A percentile compares a stretch with the other conserved stretches of the same genome.
phyloP scores from a whole-genome alignment of 768 basidiomycete genomes.

The Boletellus sp. region DNA sequence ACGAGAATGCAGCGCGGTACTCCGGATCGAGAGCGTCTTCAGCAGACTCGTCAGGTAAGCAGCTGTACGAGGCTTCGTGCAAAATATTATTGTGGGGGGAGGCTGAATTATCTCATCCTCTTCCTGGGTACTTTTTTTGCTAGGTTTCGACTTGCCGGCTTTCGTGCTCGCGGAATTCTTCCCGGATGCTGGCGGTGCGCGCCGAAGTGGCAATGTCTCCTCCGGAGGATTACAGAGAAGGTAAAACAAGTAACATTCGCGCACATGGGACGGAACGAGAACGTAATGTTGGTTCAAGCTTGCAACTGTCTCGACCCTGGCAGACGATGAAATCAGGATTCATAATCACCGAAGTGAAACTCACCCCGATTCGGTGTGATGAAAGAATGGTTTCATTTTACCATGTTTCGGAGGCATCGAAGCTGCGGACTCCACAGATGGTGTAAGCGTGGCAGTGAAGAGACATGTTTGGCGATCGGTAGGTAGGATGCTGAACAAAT shows the following conservation, averaged over 20 bases:
- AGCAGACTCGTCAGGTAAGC: conserved; percentile 84
- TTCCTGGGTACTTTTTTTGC: conserved; percentile 31
- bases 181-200: conserved; percentile 52
- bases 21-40: conserved; percentile 75
- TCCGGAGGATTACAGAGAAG: conserved; percentile 87
- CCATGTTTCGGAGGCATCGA: conserved; percentile 70
- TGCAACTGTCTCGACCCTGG: conserved; percentile 84
- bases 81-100: conserved; percentile 97
- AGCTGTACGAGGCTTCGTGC: conserved; percentile 76
- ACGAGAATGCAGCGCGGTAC: conserved; percentile 88
- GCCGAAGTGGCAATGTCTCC: conserved; percentile 64
- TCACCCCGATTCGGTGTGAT: conserved; percentile 72
- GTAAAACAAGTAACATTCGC: conserved; percentile 88
- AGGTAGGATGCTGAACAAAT: conserved; percentile 75
- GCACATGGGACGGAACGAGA: conserved; percentile 90
- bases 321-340: not conserved
- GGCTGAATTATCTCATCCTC: conserved; percentile 65
- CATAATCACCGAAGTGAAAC: conserved; percentile 24
- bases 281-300: conserved; percentile 86
- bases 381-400: conserved; percentile 83
- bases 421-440: conserved; percentile 76
- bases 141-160: conserved; percentile 30
- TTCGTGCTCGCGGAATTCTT: conserved; percentile 22
- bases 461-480: conserved; percentile 91
- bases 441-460: conserved; percentile 93